Evolutionary conservation across 148 eudicot species (phyloP).

Genomic region (Chenopodium suecicum): DNA sequence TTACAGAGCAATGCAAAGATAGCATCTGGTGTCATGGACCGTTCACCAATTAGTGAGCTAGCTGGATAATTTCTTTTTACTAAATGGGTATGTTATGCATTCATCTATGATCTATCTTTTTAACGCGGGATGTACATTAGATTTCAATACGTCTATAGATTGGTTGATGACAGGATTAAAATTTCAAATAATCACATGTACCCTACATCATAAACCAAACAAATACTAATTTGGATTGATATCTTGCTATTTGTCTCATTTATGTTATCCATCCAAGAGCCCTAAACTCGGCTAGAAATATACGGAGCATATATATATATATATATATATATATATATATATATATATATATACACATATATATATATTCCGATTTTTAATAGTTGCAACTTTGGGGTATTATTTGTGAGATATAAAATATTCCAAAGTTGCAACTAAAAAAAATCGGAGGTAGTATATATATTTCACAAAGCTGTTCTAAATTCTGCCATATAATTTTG

Average conservation of each 20-base stretch:
- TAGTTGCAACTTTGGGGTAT: too few species aligned
- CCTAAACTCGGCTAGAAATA: background rate
- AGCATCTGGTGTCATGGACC: constrained; percentile 89
- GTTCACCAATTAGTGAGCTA: constrained; percentile 94
- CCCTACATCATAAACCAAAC: background rate
- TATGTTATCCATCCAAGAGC: background rate
- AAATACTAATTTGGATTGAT: background rate
- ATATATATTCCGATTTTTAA: too few species aligned
- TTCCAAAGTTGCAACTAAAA: too few species aligned
- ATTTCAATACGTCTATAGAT: background rate
- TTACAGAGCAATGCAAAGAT: constrained; percentile 74
- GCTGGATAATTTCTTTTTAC: constrained; percentile 49
- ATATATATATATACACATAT: too few species aligned
- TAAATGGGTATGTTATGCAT: constrained; percentile 2
- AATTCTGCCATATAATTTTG: too few species aligned
- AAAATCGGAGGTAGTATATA: too few species aligned
- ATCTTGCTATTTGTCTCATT: background rate
- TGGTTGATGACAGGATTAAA: background rate
- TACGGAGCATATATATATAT: too few species aligned
- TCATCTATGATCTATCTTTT: background rate
- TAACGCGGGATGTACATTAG: background rate
- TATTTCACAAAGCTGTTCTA: too few species aligned
- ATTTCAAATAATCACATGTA: background rate
- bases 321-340: too few species aligned
- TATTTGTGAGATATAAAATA: too few species aligned